Conservation (phyloP, 306 rosid genomes). For the Prunus davidiana region DNA sequence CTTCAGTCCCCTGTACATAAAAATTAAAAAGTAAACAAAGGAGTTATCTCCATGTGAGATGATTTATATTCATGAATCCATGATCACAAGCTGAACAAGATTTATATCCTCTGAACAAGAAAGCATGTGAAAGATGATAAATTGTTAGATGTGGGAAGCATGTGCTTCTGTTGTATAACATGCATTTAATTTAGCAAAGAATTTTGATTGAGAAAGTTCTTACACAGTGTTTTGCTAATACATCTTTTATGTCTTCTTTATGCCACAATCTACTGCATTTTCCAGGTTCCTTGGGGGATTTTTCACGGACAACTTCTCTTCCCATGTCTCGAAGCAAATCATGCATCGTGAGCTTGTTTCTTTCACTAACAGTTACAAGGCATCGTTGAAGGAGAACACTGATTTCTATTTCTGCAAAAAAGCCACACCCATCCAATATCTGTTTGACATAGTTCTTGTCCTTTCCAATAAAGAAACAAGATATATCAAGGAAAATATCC, state of each 20-base stretch:
- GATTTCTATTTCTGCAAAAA: slow-evolving; percentile 29
- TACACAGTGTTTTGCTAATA: not conserved
- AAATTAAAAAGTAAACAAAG: not conserved
- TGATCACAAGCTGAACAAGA: too few relatives aligned
- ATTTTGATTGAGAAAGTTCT: not conserved
- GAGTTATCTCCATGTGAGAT: too few relatives aligned
- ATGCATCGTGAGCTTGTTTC: slow-evolving; percentile 15
- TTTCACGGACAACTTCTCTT: slow-evolving; percentile 26
- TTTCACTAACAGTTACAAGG: slow-evolving; percentile 13
- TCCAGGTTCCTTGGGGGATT: slow-evolving; percentile 2
- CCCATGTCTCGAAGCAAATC: slow-evolving; percentile 43
- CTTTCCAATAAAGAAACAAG: slow-evolving; percentile 36
- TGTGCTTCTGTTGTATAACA: too few relatives aligned
- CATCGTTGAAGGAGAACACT: slow-evolving; percentile 23
- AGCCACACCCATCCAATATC: slow-evolving; percentile 34
- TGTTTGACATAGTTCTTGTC: slow-evolving; percentile 15
- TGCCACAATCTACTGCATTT: not conserved
- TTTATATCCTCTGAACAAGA: too few relatives aligned
- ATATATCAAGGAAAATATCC: slow-evolving; percentile 36
- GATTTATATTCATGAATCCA: too few relatives aligned
- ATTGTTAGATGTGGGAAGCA: too few relatives aligned
- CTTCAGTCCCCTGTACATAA: slow-evolving; percentile 11
- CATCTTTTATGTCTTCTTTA: too few relatives aligned
- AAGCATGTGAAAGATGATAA: not conserved
- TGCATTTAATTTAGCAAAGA: too few relatives aligned